Conservation (phyloP, 352 stramenopile genomes). For the Phytophthora citrophthora region DNA sequence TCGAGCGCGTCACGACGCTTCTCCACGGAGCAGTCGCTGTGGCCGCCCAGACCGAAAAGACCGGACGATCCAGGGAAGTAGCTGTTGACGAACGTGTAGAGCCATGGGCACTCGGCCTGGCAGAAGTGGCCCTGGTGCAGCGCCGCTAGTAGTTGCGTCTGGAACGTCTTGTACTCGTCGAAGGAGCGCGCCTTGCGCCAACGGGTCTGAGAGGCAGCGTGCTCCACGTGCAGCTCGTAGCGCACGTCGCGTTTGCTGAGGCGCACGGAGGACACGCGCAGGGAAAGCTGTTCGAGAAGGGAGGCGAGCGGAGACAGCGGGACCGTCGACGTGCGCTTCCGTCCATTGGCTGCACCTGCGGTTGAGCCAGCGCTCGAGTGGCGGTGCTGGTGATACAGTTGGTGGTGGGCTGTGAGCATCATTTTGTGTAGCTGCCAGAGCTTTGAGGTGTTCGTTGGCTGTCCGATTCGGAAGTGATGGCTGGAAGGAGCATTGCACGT, state of each 20-base stretch:
- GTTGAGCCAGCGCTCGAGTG: background rate
- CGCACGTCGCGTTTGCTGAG: constrained; percentile 20
- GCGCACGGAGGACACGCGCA: constrained; percentile 12
- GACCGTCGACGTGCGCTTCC: background rate
- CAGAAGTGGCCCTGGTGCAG: background rate
- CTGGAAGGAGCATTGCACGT: background rate
- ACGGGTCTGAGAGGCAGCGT: background rate
- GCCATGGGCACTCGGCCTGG: background rate
- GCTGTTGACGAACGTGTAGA: constrained; percentile 1
- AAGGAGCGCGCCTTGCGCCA: background rate
- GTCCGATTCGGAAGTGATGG: background rate
- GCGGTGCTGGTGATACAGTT: constrained; percentile 3
- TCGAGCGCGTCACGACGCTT: background rate
- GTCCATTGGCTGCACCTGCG: background rate
- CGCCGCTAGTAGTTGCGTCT: background rate
- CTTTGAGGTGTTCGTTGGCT: background rate
- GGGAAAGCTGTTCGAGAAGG: constrained; percentile 28
- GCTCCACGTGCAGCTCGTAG: constrained; percentile 11
- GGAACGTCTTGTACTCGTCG: background rate
- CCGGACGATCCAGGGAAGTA: background rate
- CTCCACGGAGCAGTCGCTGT: background rate
- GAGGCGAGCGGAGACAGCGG: constrained; percentile 1
- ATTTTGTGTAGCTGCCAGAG: background rate
- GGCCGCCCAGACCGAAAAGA: background rate
- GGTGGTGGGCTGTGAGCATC: constrained; percentile 1